Percentiles rank a stretch among this genome's conserved stretches.
These are phyloP conservation scores for Moesziomyces globuligerus DNA, from an alignment of 1,284 basidiomycete species.

Conservation along the genomic window DNA sequence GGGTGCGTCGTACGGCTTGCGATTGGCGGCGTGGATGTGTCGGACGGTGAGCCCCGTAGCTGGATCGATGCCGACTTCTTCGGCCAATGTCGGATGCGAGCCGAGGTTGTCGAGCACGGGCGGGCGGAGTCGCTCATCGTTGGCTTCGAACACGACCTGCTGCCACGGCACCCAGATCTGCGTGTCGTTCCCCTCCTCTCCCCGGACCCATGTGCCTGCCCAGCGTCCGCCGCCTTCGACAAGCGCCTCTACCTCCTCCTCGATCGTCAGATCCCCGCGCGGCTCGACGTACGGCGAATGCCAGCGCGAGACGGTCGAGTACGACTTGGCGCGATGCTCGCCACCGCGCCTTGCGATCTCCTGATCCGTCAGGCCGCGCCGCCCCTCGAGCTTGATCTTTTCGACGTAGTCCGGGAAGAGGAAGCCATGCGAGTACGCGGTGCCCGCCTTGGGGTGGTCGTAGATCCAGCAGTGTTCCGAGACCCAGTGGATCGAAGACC, in stretches of 20 bases:
- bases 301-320: slow-evolving; percentile 88
- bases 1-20: slow-evolving; percentile 4
- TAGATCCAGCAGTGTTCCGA: slow-evolving; percentile 98
- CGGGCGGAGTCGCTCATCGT: slow-evolving; percentile 59
- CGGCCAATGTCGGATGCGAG: slow-evolving; percentile 25
- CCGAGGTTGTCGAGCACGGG: slow-evolving; percentile 9
- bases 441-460: slow-evolving; percentile 91
- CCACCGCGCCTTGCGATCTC: slow-evolving; percentile 65
- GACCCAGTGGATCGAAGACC: slow-evolving; percentile 82
- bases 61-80: slow-evolving; percentile 49
- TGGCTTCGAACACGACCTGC: slow-evolving; percentile 62
- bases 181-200: slow-evolving; percentile 49
- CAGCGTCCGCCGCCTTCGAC: slow-evolving; percentile 79
- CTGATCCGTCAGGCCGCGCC: slow-evolving; percentile 67
- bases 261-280: slow-evolving; percentile 74
- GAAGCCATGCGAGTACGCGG: slow-evolving; percentile 91
- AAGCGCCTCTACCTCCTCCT: slow-evolving; percentile 86
- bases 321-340: slow-evolving; percentile 73
- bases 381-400: slow-evolving; percentile 72
- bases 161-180: slow-evolving; percentile 58
- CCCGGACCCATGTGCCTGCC: slow-evolving; percentile 71
- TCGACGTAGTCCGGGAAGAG: slow-evolving; percentile 91
- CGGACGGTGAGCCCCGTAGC: slow-evolving; percentile 44
- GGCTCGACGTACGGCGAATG: slow-evolving; percentile 81
- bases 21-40: slow-evolving; percentile 67